A percentile compares a stretch with the other conserved stretches of the same genome.
Conservation (phyloP, 2,329 filamentous ascomycete genomes). For the Ascochyta lentis region DNA sequence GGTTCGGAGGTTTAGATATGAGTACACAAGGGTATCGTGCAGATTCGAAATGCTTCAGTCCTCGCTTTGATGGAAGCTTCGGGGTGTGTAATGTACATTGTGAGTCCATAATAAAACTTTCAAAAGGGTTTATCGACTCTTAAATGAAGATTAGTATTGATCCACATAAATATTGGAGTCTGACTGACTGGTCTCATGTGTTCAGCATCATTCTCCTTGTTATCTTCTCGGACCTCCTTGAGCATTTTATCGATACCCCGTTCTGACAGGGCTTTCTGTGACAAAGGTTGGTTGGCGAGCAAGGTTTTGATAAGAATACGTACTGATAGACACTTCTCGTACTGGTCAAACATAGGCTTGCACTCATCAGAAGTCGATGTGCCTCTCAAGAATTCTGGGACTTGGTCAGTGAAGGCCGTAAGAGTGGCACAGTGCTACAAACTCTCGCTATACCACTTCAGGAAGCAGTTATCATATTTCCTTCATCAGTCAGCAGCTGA, state of each 20-base stretch:
- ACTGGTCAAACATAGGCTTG: slow-evolving; percentile 82
- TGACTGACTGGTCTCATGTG: slow-evolving; percentile 58
- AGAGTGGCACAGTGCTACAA: slow-evolving; percentile 42
- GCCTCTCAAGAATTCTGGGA: slow-evolving; percentile 81
- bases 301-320: slow-evolving; percentile 33
- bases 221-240: slow-evolving; percentile 87
- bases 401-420: neutral
- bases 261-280: slow-evolving; percentile 81
- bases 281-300: slow-evolving; percentile 13
- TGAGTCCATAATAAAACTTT: neutral
- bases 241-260: slow-evolving; percentile 92
- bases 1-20: neutral
- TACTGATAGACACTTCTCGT: slow-evolving; percentile 85
- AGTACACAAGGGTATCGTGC: slow-evolving; percentile 3
- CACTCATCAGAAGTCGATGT: slow-evolving; percentile 87
- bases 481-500: slow-evolving; percentile 54
- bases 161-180: too few species aligned
- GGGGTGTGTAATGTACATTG: neutral
- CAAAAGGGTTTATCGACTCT: neutral
- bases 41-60: neutral
- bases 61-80: neutral
- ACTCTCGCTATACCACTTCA: slow-evolving; percentile 99
- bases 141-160: neutral
- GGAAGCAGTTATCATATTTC: slow-evolving; percentile 94
- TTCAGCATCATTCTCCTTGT: slow-evolving; percentile 82